These are phyloP conservation scores for Leucocoprinus leucothites DNA, from an alignment of 768 basidiomycete species.

Conservation along the genomic window DNA sequence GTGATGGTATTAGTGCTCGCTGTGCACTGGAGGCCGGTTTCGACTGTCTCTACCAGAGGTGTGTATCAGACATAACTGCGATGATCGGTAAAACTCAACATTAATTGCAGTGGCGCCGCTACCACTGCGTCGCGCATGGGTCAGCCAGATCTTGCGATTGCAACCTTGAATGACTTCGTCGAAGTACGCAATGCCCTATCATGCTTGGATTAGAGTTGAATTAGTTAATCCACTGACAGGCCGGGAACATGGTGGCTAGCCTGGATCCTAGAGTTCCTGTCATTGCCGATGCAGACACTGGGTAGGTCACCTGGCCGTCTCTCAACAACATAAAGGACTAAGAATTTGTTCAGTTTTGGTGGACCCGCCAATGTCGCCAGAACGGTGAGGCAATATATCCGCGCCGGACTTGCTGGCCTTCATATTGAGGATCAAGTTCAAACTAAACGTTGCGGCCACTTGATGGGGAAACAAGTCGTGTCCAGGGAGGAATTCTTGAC, in stretches of 20 bases:
- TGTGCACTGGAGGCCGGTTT: conserved; percentile 80
- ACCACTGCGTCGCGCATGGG: conserved; percentile 77
- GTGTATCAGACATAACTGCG: neutral
- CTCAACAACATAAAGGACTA: neutral
- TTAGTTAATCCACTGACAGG: conserved; percentile 25
- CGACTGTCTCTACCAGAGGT: conserved; percentile 74
- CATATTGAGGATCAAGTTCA: conserved; percentile 84
- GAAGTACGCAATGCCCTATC: conserved; percentile 34
- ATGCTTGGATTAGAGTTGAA: neutral
- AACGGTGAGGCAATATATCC: conserved; percentile 65
- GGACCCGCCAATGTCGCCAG: conserved; percentile 73
- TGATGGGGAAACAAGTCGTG: conserved; percentile 79
- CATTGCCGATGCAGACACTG: conserved; percentile 79
- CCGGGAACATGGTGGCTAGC: conserved; percentile 67
- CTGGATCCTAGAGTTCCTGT: conserved; percentile 62
- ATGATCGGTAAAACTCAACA: neutral
- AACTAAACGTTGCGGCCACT: conserved; percentile 75
- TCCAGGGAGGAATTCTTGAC: conserved; percentile 72
- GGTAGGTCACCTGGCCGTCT: conserved; percentile 39
- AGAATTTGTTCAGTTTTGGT: conserved; percentile 43
- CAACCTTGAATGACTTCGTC: conserved; percentile 74
- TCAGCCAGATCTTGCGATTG: conserved; percentile 75
- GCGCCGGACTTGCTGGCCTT: conserved; percentile 66
- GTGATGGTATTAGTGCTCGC: conserved; percentile 75
- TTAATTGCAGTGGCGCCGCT: conserved; percentile 56